Base-by-base conservation (phyloP, 2,329 filamentous ascomycete species). In the Parafenestella ontariensis region DNA sequence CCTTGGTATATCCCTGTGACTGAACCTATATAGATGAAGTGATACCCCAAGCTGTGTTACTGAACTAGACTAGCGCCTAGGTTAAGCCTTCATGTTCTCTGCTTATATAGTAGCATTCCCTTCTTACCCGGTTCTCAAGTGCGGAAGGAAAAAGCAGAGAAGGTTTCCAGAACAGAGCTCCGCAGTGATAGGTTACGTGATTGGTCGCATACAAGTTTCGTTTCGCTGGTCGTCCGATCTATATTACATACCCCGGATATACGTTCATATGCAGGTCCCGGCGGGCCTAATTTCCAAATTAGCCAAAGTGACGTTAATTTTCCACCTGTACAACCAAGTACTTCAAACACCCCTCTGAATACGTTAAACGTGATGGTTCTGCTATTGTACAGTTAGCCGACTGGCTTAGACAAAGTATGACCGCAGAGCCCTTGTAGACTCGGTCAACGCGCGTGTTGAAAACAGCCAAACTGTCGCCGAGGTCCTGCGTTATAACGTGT, bases 211-310 rank as follows among this genome's bases (percentile, higher is more conserved):
- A 42, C 4, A 15, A 17, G 26, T 29, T 47, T 31, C 13, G 15
- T 52, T 17, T 40, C 36, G 36, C 41, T 24, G 17, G 20, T 52
- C 24, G 47, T 40, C 46, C 43, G 53, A 55, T 26, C 23, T 40
- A 59, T 54, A 59, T 61, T 61, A 29, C 45, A 21, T 34, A 44
- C 49, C 60, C 61, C 56, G 53, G 62, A 42, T 64, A 43, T 13
- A 58, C 56, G 52, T 64, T 61, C 53, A 60, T 59, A 61, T 70
- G 64, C 61, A 67, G 66, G 62, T 69, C 62, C 68, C 53, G 50
- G 40, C 68, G 62, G 67, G 49, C 64, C 68, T 66, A 58, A 46
- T 56, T 47, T 53, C 62, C 62, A 71, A 44, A 73, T 71, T 62
- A 69, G 58, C 50, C 56, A 49, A 49, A 55, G 33, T 37, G 13